Evolutionary conservation across 2,329 filamentous ascomycete species (phyloP).

Genomic region (Colletotrichum coccodes): DNA sequence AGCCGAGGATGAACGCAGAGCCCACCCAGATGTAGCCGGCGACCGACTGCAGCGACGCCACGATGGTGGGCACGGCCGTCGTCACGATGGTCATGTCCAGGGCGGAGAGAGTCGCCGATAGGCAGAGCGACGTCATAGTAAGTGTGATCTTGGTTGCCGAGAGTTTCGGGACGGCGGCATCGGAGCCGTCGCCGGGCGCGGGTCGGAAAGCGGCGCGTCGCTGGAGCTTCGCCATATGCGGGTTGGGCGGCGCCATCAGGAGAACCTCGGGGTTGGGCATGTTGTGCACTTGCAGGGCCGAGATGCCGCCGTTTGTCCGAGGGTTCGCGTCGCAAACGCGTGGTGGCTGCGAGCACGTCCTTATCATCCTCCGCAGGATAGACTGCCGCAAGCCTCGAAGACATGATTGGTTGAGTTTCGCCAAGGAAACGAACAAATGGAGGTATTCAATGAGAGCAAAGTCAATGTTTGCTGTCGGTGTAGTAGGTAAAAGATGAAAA

Average conservation of each 20-base stretch:
- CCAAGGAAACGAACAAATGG: not conserved
- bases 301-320: not conserved
- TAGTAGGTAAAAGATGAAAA: not conserved
- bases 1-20: constrained; percentile 59
- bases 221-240: not conserved
- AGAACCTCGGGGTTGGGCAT: not conserved
- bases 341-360: not conserved
- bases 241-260: not conserved
- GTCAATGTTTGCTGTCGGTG: not conserved
- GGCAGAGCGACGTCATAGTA: constrained; percentile 46
- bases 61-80: constrained; percentile 59
- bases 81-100: constrained; percentile 62
- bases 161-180: not conserved
- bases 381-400: not conserved
- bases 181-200: not conserved
- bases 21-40: constrained; percentile 55
- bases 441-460: not conserved
- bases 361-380: not conserved
- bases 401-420: not conserved
- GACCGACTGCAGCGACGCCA: constrained; percentile 48
- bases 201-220: not conserved
- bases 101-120: constrained; percentile 52
- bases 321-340: not conserved
- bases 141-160: constrained; percentile 37
- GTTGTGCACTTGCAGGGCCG: not conserved